phyloP scores from a whole-genome alignment of 352 stramenopile species.

The Globisporangium alternatum region DNA sequence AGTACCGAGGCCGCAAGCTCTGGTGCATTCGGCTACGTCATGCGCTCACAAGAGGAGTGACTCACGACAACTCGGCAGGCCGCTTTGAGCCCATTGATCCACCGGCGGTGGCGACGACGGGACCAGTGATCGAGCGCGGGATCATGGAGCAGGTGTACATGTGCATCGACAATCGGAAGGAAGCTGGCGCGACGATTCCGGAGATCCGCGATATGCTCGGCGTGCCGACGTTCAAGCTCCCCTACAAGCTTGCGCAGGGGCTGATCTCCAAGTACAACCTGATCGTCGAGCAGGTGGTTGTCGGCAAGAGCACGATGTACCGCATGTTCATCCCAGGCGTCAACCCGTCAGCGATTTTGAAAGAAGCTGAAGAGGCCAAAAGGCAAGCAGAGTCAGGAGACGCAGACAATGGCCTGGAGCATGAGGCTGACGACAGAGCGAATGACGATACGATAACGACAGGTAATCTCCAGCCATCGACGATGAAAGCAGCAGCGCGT shows the following conservation, averaged over 20 bases:
- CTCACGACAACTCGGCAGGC: conserved; percentile 16
- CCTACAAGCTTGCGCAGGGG: conserved; percentile 76
- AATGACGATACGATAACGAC: conserved; percentile 5
- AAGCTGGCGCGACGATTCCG: conserved; percentile 64
- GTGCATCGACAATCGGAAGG: conserved; percentile 47
- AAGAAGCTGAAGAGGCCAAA: neutral
- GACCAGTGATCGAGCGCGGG: conserved; percentile 62
- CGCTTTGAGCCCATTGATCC: conserved; percentile 22
- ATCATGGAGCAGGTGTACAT: conserved; percentile 81
- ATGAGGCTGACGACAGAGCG: neutral
- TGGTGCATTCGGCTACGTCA: conserved; percentile 70
- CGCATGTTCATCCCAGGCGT: conserved; percentile 62
- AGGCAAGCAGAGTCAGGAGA: neutral
- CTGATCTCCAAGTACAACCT: conserved; percentile 82
- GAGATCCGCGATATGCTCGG: conserved; percentile 75
- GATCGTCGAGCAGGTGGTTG: conserved; percentile 68
- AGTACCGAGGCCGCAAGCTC: conserved; percentile 67
- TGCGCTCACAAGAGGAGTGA: neutral
- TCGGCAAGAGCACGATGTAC: conserved; percentile 84
- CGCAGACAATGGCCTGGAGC: neutral
- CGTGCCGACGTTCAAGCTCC: conserved; percentile 81
- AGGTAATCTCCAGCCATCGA: conserved; percentile 38
- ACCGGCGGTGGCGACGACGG: conserved; percentile 4
- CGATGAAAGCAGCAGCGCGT: conserved; percentile 50
- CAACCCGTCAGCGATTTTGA: no score